Evolutionary conservation across 305 asterid species (phyloP).

Genomic region (Fraxinus latifolia): DNA sequence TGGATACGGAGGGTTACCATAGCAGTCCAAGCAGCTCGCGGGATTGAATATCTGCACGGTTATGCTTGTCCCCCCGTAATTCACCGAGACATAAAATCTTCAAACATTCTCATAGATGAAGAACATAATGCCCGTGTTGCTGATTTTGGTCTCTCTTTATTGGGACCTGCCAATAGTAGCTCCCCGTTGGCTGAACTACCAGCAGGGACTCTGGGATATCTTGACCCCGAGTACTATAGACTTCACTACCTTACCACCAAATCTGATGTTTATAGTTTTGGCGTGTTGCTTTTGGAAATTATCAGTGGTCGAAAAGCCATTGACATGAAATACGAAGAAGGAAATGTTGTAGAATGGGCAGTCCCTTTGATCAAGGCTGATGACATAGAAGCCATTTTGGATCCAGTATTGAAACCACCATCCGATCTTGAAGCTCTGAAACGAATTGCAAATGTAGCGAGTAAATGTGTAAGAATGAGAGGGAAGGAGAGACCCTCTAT

Average conservation of each 20-base stretch:
- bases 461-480: slow-evolving; percentile 50
- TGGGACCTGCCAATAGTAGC: slow-evolving; percentile 49
- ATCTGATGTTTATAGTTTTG: slow-evolving; percentile 48
- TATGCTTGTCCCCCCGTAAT: slow-evolving; percentile 56
- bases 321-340: slow-evolving; percentile 47
- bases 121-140: slow-evolving; percentile 53
- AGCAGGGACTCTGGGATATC: slow-evolving; percentile 49
- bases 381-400: slow-evolving; percentile 34
- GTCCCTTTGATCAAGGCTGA: slow-evolving; percentile 45
- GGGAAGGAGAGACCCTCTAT: slow-evolving; percentile 55
- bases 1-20: slow-evolving; percentile 51
- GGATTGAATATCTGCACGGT: slow-evolving; percentile 46
- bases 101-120: slow-evolving; percentile 50
- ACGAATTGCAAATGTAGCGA: slow-evolving; percentile 45
- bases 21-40: slow-evolving; percentile 51
- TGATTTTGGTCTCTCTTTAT: slow-evolving; percentile 48
- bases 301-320: slow-evolving; percentile 52
- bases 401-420: slow-evolving; percentile 40
- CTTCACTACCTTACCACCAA: slow-evolving; percentile 52
- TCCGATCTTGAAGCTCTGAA: slow-evolving; percentile 39
- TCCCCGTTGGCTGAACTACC: slow-evolving; percentile 53
- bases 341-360: slow-evolving; percentile 53
- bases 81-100: slow-evolving; percentile 49
- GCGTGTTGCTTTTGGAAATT: slow-evolving; percentile 46
- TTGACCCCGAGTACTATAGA: slow-evolving; percentile 50